Percentiles rank a stretch among this genome's conserved stretches.
phyloP scores from a whole-genome alignment of 768 basidiomycete species.

The Kwoniella botswanensis region DNA sequence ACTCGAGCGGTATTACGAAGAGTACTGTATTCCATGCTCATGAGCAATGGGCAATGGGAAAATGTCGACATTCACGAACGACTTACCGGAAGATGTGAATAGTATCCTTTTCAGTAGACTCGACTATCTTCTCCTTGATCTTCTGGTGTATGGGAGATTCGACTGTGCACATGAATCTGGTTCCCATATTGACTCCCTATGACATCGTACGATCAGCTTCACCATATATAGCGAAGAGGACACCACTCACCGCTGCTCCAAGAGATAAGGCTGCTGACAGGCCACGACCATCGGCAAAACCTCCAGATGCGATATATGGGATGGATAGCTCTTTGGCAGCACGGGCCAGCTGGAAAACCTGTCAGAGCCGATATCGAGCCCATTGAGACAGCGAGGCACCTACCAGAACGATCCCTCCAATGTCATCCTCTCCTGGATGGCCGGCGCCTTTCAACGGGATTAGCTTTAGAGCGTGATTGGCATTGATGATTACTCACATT shows the following conservation, averaged over 20 bases:
- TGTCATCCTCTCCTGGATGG: constrained; percentile 92
- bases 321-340: constrained; percentile 80
- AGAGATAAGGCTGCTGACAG: constrained; percentile 79
- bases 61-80: not conserved
- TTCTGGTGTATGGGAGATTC: constrained; percentile 87
- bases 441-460: constrained; percentile 70
- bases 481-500: constrained; percentile 65
- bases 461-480: not conserved
- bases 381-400: constrained; percentile 23
- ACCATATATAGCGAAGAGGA: not conserved
- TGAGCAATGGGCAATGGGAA: too few relatives aligned
- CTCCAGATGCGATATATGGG: constrained; percentile 90
- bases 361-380: not conserved
- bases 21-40: constrained; percentile 14
- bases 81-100: constrained; percentile 79
- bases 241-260: constrained; percentile 70
- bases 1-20: constrained; percentile 46
- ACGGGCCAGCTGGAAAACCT: constrained; percentile 71
- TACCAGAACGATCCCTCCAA: constrained; percentile 83
- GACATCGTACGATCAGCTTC: not conserved
- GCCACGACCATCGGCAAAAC: constrained; percentile 84
- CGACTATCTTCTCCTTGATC: constrained; percentile 88
- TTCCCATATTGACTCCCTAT: constrained; percentile 88
- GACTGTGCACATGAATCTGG: constrained; percentile 89
- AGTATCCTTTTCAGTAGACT: constrained; percentile 77